Conservation (phyloP, 176 grass and related monocot genomes). For the Oryza glaberrima region DNA sequence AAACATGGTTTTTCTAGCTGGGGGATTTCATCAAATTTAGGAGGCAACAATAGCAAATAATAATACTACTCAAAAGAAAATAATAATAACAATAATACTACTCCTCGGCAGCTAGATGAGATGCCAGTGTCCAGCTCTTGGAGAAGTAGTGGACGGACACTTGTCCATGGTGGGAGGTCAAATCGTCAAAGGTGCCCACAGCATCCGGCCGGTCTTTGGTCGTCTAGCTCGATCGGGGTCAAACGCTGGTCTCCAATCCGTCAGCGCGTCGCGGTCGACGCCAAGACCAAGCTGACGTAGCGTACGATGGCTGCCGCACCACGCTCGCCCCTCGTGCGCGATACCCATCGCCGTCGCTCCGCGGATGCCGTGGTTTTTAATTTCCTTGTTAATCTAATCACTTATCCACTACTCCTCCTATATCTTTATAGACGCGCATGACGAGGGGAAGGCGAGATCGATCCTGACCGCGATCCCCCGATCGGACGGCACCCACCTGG, state of each 20-base stretch:
- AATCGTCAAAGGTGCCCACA: neutral
- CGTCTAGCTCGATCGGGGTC: neutral
- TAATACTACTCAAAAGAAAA: no score
- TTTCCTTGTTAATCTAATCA: neutral
- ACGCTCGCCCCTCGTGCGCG: constrained; percentile 16
- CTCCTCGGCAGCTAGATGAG: no score
- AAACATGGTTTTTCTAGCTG: neutral
- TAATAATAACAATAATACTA: no score
- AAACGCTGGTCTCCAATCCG: neutral
- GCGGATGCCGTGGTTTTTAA: no score
- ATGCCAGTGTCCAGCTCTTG: no score
- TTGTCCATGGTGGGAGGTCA: neutral
- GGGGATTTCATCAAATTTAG: neutral
- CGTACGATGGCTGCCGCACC: neutral
- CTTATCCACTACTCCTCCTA: constrained; percentile 10
- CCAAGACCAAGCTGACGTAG: constrained; percentile 8
- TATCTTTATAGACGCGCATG: constrained; percentile 12
- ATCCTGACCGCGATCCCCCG: constrained; percentile 12
- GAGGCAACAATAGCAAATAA: neutral
- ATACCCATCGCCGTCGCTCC: neutral
- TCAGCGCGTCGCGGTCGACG: neutral
- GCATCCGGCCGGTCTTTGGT: neutral
- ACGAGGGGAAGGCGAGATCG: neutral
- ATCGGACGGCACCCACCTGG: no score
- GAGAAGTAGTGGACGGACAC: no score